Conservation (phyloP, 1,284 basidiomycete species). For the Blastosporella zonata region DNA sequence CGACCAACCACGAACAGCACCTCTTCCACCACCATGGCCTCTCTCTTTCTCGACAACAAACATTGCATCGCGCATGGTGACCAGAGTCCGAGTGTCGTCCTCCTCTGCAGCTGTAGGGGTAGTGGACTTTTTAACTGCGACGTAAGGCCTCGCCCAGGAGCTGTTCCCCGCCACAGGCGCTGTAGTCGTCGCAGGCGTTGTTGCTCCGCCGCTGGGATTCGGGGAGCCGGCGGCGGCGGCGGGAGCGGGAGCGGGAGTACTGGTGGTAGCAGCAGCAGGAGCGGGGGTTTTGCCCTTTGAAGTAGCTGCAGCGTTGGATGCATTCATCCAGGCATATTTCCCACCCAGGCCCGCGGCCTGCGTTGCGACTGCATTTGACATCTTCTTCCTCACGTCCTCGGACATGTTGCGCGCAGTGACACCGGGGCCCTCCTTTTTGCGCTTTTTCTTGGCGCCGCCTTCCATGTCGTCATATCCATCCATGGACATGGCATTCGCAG, state of each 20-base stretch:
- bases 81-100: constrained; percentile 52
- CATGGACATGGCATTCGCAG: constrained; percentile 23
- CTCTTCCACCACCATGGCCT: constrained; percentile 75
- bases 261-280: constrained; percentile 21
- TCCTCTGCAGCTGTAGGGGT: constrained; percentile 34
- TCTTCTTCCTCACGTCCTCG: constrained; percentile 84
- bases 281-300: constrained; percentile 39
- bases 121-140: constrained; percentile 46
- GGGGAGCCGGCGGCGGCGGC: constrained; percentile 19
- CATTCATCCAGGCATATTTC: constrained; percentile 84
- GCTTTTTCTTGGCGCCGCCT: constrained; percentile 72
- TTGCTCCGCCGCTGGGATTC: constrained; percentile 5
- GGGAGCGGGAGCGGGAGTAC: constrained; percentile 23
- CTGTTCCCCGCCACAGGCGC: constrained; percentile 31
- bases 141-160: constrained; percentile 68
- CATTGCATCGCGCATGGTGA: constrained; percentile 75
- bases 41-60: constrained; percentile 77
- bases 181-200: constrained; percentile 28
- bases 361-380: constrained; percentile 85
- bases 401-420: constrained; percentile 84
- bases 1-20: constrained; percentile 68
- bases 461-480: constrained; percentile 41
- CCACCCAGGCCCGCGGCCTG: constrained; percentile 79
- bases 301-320: constrained; percentile 44
- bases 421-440: constrained; percentile 80